Conservation (phyloP, 139 green algal genomes). For the Picocystis salinarum region DNA sequence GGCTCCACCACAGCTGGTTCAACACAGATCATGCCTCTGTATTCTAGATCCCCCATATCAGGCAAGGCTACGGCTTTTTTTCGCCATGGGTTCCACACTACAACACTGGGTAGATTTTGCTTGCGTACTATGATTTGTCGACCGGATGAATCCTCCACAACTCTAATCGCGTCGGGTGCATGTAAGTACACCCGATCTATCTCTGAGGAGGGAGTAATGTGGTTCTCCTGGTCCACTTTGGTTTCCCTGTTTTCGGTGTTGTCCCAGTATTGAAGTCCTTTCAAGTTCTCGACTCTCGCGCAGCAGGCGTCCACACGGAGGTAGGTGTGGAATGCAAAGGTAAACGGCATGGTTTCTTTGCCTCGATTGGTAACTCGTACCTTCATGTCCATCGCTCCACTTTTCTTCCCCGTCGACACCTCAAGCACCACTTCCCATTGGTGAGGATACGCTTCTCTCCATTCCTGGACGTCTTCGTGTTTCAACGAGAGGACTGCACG, state of each 20-base stretch:
- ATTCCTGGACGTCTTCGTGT: background rate
- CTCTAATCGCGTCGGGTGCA: slow-evolving; percentile 10
- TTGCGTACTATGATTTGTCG: slow-evolving; percentile 11
- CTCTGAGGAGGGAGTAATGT: slow-evolving; percentile 8
- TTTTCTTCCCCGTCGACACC: slow-evolving; percentile 1
- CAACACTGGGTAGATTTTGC: slow-evolving; percentile 12
- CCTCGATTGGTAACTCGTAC: slow-evolving; percentile 16
- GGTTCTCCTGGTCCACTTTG: slow-evolving; percentile 9
- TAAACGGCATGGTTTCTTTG: slow-evolving; percentile 18
- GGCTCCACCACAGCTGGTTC: slow-evolving; percentile 13
- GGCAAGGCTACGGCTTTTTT: slow-evolving; percentile 16
- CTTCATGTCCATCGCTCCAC: slow-evolving; percentile 9
- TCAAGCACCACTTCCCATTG: slow-evolving; percentile 11
- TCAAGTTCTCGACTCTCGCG: slow-evolving; percentile 9
- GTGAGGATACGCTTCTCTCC: background rate
- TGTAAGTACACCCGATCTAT: slow-evolving; percentile 29
- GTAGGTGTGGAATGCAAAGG: slow-evolving; percentile 27
- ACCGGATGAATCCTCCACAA: slow-evolving; percentile 12
- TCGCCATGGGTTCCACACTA: slow-evolving; percentile 33
- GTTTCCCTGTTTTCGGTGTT: slow-evolving; percentile 6
- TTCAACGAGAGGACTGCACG: background rate
- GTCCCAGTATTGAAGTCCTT: slow-evolving; percentile 17
- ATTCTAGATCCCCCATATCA: slow-evolving; percentile 28
- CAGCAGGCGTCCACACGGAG: slow-evolving; percentile 18
- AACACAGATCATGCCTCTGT: slow-evolving; percentile 22